Base-by-base conservation (phyloP, 2,329 filamentous ascomycete genomes). In the Aureobasidium sp. region DNA sequence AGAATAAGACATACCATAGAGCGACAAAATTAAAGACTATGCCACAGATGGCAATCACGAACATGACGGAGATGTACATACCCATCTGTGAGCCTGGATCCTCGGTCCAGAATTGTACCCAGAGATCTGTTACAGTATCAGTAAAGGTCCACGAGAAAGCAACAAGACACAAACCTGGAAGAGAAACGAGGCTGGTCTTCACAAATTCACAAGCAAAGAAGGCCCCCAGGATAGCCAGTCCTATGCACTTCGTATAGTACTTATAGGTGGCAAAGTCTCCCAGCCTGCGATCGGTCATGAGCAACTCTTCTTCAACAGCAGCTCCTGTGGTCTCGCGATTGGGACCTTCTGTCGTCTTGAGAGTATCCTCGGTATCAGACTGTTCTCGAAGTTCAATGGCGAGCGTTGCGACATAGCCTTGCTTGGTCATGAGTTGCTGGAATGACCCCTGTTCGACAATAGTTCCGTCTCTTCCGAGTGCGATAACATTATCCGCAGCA, bases 401-500 rank as follows among this genome's bases (percentile, higher is more conserved):
- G 9, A 55, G 51, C 5, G 13, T 42, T 12, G n/a, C 15, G 15
- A 55, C 26, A 41, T 55, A 55, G 36, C 51, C 51, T 10, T 42
- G 36, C 8, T 26, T 29, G 13, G 23, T 15, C 23, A 17, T 12
- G n/a, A 55, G 51, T 17, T n/a, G 20, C 13, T n/a, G 5, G 23
- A 41, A 41, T 2, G 20, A 17, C 2, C 53, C 53, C 27, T 58
- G 53, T 36, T 58, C 53, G 10, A 47, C n/a, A 34, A 44, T 3
- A 27, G 12, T 6, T 20, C 42, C 42, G 1, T 58, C 27, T 10
- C 13, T 15, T 7, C 17, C 41, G 9, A 58, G 66, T 8, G 69
- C 70, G 13, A 78, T 68, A n/a, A 79, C 73, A 13, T 75, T 68
- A 47, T 83, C 78, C 23, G 75, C 71, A 42, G 70, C 3, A 61